Evolutionary conservation across 2,329 filamentous ascomycete species (phyloP), one percentile per base, ranked within the genome.

Genomic region (Neopestalotiopsis clavispora): DNA sequence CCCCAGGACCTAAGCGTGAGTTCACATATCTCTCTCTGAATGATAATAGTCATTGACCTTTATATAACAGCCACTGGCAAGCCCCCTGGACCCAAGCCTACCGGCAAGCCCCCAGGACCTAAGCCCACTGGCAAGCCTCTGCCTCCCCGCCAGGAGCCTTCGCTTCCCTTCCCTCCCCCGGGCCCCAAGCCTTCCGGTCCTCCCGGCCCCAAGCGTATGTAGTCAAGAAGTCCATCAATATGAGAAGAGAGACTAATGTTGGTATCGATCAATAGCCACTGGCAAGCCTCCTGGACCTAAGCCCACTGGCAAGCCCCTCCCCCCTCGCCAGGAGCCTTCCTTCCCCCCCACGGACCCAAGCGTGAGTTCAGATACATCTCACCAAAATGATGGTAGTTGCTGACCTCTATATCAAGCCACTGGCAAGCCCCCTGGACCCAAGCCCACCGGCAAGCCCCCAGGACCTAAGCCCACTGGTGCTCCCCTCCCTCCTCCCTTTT

Each of bases 401-500:
- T 52, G 14, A 52, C 45, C 9, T 52, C 9, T 52, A 9, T 23
- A 17, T 20, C 14, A 52, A 52, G 45, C 45, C 45, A n/a, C 45
- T 52, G 45, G 45, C 45, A 52, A 52, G 45, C 45, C 45, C 45
- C 45, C 59, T 4, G 57, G 57, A 13, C 57, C 57, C 30, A 62
- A 38, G 32, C 32, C 59, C 32, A 62, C 59, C n/a, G 59, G 59
- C 30, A 62, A 62, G 62, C 62, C 62, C 28, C 63, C 42, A 2
- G 63, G 63, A 7, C 63, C 63, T 13, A 65, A 65, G 49, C 63
- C 63, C 17, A 66, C 63, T 12, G 63, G 63, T 17, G 52, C 30
- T 59, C 23, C 57, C 30, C 32, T 34, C 28, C 59, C 59, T 40
- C 59, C 59, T 62, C 59, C 30, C 32, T 32, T 40, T 30, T 62